A percentile compares a stretch with the other conserved stretches of the same genome.
Conservation (phyloP, 2,329 filamentous ascomycete species). For the Pestalotiopsis sp. region DNA sequence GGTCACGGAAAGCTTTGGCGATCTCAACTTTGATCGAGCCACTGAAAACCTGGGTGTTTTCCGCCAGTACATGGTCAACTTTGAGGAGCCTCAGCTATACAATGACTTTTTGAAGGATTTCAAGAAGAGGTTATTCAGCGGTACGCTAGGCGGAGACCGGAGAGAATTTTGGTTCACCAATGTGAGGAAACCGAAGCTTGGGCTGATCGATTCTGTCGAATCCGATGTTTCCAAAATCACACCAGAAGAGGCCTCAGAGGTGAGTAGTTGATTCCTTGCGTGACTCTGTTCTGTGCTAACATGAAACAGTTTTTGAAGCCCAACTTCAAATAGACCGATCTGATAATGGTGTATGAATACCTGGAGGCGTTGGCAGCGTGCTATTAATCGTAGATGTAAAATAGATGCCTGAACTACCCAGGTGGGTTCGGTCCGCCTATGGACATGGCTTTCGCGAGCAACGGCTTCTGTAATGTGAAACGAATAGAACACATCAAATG, state of each 20-base stretch:
- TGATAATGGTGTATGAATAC: neutral
- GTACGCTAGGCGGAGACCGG: conserved; percentile 74
- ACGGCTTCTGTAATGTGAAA: too few species aligned
- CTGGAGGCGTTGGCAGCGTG: too few species aligned
- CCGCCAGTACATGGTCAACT: conserved; percentile 73
- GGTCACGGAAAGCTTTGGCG: conserved; percentile 74
- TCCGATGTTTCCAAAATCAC: conserved; percentile 68
- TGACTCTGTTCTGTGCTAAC: neutral
- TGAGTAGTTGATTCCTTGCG: conserved; percentile 26
- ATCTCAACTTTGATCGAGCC: conserved; percentile 73
- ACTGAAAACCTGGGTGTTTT: conserved; percentile 78
- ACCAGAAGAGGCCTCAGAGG: conserved; percentile 71
- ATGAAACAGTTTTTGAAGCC: neutral
- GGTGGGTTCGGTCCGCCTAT: too few species aligned
- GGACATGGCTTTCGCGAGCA: too few species aligned
- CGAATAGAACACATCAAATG: too few species aligned
- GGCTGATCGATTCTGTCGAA: conserved; percentile 69
- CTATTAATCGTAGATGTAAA: too few species aligned
- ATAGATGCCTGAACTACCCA: too few species aligned
- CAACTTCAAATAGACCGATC: neutral
- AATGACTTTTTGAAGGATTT: conserved; percentile 73
- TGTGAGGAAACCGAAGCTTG: conserved; percentile 67
- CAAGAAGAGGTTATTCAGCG: conserved; percentile 72
- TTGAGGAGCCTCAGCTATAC: conserved; percentile 77
- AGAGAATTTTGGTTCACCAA: conserved; percentile 78